Evolutionary conservation across 345 rosid genomes (phyloP).

Genomic region (Salix exigua): DNA sequence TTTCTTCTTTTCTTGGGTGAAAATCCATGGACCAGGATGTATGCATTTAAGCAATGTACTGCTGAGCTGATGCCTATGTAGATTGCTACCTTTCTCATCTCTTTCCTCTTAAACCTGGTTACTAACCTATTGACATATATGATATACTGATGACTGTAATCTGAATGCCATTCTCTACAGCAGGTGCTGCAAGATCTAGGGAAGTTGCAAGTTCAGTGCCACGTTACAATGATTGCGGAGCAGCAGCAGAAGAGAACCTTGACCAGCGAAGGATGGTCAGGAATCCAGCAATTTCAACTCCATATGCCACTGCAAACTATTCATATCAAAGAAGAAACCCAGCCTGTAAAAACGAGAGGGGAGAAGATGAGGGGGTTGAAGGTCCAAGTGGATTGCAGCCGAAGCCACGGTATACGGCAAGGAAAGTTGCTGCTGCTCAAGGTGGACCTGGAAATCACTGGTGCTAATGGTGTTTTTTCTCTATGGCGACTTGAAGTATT

Average conservation of each 20-base stretch:
- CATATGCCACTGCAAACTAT: slow-evolving; percentile 39
- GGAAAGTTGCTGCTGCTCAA: slow-evolving; percentile 84
- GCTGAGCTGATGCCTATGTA: neutral
- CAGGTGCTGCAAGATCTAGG: slow-evolving; percentile 77
- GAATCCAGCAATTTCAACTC: slow-evolving; percentile 55
- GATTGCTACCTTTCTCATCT: neutral
- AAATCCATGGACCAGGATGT: neutral
- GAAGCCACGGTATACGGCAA: slow-evolving; percentile 69
- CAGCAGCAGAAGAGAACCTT: slow-evolving; percentile 57
- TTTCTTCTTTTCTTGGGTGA: neutral
- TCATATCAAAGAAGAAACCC: slow-evolving; percentile 67
- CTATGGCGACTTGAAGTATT: neutral
- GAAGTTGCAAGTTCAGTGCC: slow-evolving; percentile 79
- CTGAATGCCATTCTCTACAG: slow-evolving; percentile 25
- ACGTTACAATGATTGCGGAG: slow-evolving; percentile 80
- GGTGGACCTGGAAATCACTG: slow-evolving; percentile 67
- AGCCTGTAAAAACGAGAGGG: slow-evolving; percentile 58
- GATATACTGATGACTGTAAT: neutral
- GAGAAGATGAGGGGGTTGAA: slow-evolving; percentile 64
- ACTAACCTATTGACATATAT: neutral
- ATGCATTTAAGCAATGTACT: neutral
- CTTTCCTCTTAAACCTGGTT: neutral
- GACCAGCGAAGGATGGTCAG: slow-evolving; percentile 73
- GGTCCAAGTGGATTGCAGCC: slow-evolving; percentile 66
- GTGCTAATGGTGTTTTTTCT: slow-evolving; percentile 38